These are phyloP conservation scores for Paramecium sonneborni DNA, from an alignment of 73 alveolate species.

Conservation along the genomic window DNA sequence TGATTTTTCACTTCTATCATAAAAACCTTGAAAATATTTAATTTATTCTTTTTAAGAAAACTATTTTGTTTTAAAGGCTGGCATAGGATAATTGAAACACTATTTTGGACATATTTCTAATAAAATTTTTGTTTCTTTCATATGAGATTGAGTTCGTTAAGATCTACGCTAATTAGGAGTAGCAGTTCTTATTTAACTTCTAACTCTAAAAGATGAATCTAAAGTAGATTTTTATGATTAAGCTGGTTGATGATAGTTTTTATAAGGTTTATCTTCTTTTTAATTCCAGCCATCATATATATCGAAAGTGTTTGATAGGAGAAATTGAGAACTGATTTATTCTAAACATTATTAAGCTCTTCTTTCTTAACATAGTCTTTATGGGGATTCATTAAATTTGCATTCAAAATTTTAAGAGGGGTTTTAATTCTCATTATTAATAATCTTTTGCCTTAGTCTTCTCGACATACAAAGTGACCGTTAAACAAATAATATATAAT, in stretches of 20 bases:
- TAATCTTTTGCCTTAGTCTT: neutral
- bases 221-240: neutral
- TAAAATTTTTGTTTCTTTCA: neutral
- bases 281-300: constrained; percentile 34
- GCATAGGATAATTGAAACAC: neutral
- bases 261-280: neutral
- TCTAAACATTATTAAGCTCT: constrained; percentile 41
- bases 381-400: constrained; percentile 34
- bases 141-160: constrained; percentile 9
- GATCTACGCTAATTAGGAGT: neutral
- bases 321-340: constrained; percentile 13
- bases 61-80: constrained; percentile 8
- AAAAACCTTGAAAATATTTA: constrained; percentile 33
- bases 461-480: constrained; percentile 38
- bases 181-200: neutral
- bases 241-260: neutral
- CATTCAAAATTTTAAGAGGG: neutral
- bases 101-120: neutral
- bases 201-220: neutral
- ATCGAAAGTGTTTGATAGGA: neutral
- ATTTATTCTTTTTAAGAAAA: constrained; percentile 39
- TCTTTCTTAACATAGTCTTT: constrained; percentile 8
- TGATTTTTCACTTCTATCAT: neutral
- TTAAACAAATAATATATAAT: constrained; percentile 9
- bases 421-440: constrained; percentile 8